Evolutionary conservation across 2,329 filamentous ascomycete genomes (phyloP).

Genomic region (Zymoseptoria brevis): DNA sequence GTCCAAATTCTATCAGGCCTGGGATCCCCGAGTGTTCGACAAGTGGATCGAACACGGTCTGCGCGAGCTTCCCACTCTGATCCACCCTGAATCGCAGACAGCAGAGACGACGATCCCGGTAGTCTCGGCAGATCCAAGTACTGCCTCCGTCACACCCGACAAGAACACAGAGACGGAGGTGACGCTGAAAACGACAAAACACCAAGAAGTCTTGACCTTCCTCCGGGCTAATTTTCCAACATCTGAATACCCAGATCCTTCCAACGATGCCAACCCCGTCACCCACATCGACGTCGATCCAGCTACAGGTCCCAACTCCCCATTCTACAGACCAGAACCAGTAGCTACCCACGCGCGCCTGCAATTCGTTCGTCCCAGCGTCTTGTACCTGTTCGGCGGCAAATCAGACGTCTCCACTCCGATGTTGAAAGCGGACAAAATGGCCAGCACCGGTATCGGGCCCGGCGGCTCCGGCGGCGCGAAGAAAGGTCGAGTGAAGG

Average conservation of each 20-base stretch:
- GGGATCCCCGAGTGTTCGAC: conserved; percentile 74
- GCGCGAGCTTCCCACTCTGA: conserved; percentile 55
- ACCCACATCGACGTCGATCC: conserved; percentile 38
- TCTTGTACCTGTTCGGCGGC: conserved; percentile 62
- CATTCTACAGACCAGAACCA: conserved; percentile 63
- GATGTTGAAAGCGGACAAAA: conserved; percentile 48
- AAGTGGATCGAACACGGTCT: conserved; percentile 66
- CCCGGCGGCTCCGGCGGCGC: conserved; percentile 60
- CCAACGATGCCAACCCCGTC: conserved; percentile 30
- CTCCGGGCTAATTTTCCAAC: conserved; percentile 50
- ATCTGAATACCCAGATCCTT: conserved; percentile 19
- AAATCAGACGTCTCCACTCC: conserved; percentile 50
- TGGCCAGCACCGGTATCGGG: conserved; percentile 56
- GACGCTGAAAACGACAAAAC: conserved; percentile 72
- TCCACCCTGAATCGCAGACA: conserved; percentile 35
- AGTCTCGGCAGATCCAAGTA: conserved; percentile 20
- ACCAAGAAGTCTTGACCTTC: conserved; percentile 80
- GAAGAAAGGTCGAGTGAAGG: conserved; percentile 57
- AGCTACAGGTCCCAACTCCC: conserved; percentile 26
- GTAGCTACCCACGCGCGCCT: conserved; percentile 50
- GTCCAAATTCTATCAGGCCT: conserved; percentile 68
- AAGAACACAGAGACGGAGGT: conserved; percentile 41
- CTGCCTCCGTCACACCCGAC: conserved; percentile 14
- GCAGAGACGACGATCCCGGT: conserved; percentile 20
- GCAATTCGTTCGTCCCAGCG: conserved; percentile 53